Conservation (phyloP, 331 rosid genomes). For the Malus hybrid region DNA sequence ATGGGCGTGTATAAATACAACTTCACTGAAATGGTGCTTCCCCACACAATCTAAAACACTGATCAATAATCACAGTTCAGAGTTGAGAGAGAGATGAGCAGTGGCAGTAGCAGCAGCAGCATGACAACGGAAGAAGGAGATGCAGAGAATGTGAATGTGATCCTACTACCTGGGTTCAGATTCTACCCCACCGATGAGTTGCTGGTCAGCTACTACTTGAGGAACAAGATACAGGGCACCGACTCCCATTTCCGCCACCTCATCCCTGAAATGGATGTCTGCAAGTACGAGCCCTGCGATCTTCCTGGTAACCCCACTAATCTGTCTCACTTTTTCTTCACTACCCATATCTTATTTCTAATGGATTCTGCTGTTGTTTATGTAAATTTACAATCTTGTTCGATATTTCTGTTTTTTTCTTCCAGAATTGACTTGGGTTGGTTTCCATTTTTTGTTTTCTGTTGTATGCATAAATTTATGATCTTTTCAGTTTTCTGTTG, state of each 20-base stretch:
- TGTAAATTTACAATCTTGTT: background rate
- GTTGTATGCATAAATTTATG: background rate
- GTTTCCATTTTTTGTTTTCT: background rate
- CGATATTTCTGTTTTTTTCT: background rate
- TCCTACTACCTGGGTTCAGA: conserved; percentile 25
- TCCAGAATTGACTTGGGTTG: background rate
- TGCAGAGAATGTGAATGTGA: background rate
- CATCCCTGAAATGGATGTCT: conserved; percentile 35
- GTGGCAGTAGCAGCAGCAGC: background rate
- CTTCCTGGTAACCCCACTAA: conserved; percentile 26
- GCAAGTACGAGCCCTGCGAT: conserved; percentile 38
- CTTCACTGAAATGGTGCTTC: background rate
- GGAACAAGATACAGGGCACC: conserved; percentile 14
- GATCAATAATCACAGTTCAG: background rate
- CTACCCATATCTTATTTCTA: background rate
- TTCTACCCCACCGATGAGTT: conserved; percentile 49
- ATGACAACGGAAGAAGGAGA: background rate
- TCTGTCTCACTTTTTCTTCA: background rate
- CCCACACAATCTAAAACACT: background rate
- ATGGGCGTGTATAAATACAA: background rate
- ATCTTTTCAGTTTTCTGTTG: background rate
- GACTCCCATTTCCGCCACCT: background rate
- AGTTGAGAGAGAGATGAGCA: background rate
- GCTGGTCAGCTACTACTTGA: conserved; percentile 35
- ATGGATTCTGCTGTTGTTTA: background rate